These are phyloP conservation scores for Metarhizium rileyi DNA, from an alignment of 2,329 filamentous ascomycete species.

Conservation along the genomic window DNA sequence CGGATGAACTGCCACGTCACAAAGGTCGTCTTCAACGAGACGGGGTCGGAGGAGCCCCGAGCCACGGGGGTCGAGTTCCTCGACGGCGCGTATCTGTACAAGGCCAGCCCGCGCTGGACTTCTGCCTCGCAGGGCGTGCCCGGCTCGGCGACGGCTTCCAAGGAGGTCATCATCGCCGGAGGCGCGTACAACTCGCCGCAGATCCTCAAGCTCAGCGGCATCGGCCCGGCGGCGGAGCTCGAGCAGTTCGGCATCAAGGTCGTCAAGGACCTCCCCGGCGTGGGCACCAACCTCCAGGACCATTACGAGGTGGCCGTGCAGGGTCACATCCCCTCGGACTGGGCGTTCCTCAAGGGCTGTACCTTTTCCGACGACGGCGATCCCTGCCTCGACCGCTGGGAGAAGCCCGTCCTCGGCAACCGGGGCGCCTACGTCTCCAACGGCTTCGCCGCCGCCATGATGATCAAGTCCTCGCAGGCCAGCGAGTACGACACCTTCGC, in stretches of 20 bases:
- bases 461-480: slow-evolving; percentile 18
- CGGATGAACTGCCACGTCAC: slow-evolving; percentile 22
- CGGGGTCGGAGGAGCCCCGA: slow-evolving; percentile 16
- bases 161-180: slow-evolving; percentile 38
- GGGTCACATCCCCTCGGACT: slow-evolving; percentile 8
- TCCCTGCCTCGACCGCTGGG: slow-evolving; percentile 25
- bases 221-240: slow-evolving; percentile 32
- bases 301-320: slow-evolving; percentile 19
- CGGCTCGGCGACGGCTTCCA: slow-evolving; percentile 21
- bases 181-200: slow-evolving; percentile 38
- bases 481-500: slow-evolving; percentile 21
- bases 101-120: slow-evolving; percentile 29
- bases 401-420: slow-evolving; percentile 2
- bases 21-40: slow-evolving; percentile 24
- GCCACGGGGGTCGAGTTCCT: slow-evolving; percentile 35
- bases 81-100: slow-evolving; percentile 30
- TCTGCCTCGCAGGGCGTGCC: slow-evolving; percentile 14
- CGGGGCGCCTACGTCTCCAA: slow-evolving; percentile 15
- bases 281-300: slow-evolving; percentile 42
- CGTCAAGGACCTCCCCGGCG: slow-evolving; percentile 47
- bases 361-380: slow-evolving; percentile 21
- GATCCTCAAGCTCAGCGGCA: slow-evolving; percentile 35
- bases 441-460: slow-evolving; percentile 14
- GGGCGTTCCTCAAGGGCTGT: slow-evolving; percentile 13
- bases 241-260: slow-evolving; percentile 36